Base-by-base conservation (phyloP, 1,284 basidiomycete species). In the Wallemia hederae region DNA sequence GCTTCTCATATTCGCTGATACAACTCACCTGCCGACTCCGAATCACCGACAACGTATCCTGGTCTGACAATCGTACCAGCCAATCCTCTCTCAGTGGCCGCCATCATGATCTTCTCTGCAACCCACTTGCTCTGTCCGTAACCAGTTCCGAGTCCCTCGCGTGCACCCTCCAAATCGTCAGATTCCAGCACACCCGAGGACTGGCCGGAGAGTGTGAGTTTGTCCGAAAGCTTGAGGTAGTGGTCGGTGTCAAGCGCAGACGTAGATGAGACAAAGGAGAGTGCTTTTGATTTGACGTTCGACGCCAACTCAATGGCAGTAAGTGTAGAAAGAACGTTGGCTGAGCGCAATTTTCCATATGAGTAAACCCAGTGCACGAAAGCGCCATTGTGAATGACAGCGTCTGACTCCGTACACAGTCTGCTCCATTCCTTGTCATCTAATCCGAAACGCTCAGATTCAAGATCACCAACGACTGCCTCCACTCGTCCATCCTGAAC, bases 121-220 rank as follows among this genome's bases (percentile, higher is more conserved):
- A 98, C 94, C 92, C 92, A 98, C 73, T 99, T 99, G 61, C 80
- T 84, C 73, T 98, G 92, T 2, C 92, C 90, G 71, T 99, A 99
- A 0, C 94, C 94, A 0, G 85, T 86, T 69, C 84, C 85, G 61
- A 98, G 75, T 1, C 79, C 76, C 0, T 69, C 72, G 62, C 80
- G 76, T 1, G 89, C 86, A 24, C 85, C 90, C 66, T 92, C 86
- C n/a, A 98, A 78, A 66, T 91, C 80, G 67, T 98, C 94, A 34
- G 72, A 76, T 70, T 98, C 94, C 0, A 84, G 81, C 28, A 98
- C 76, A 62, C 91, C 94, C 7, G 72, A 72, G 27, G 68, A 69
- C 17, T 72, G 67, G 39, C 75, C 74, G 9, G 74, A 70, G 27
- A 69, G 66, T 2, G 76, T 70, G 34, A 81, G 66, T 17, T 78